A percentile compares a stretch with the other conserved stretches of the same genome.
Evolutionary conservation across 2,329 filamentous ascomycete genomes (phyloP).

Genomic region (Bimuria novae-zelandiae): DNA sequence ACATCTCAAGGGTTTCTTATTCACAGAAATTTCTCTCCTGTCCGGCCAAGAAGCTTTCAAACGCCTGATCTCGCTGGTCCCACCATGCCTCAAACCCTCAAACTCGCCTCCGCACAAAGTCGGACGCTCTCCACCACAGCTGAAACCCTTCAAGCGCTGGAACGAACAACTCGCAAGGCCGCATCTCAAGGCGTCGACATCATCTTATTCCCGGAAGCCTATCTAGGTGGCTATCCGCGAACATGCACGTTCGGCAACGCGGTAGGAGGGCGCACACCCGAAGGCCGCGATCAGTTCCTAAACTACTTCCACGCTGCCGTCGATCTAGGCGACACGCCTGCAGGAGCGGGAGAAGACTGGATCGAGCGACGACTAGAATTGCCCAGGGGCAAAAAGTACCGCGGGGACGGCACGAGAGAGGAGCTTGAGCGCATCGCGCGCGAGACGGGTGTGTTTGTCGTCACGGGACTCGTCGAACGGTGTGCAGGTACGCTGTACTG

Average conservation of each 20-base stretch:
- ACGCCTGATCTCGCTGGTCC: not conserved
- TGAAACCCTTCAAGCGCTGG: constrained; percentile 69
- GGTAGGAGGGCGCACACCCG: constrained; percentile 69
- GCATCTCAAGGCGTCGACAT: constrained; percentile 65
- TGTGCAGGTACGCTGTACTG: constrained; percentile 85
- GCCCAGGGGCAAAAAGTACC: constrained; percentile 51
- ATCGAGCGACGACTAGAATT: constrained; percentile 63
- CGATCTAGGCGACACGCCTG: constrained; percentile 79
- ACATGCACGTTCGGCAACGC: constrained; percentile 76
- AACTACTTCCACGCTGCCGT: constrained; percentile 78
- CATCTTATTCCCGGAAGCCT: constrained; percentile 89
- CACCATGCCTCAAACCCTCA: constrained; percentile 51
- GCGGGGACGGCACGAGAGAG: constrained; percentile 80
- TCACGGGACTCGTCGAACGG: constrained; percentile 78
- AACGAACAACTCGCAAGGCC: constrained; percentile 66
- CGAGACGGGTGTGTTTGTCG: constrained; percentile 80
- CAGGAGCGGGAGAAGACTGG: constrained; percentile 75
- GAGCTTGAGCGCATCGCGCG: constrained; percentile 74
- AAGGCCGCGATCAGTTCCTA: constrained; percentile 81
- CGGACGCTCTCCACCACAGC: constrained; percentile 53
- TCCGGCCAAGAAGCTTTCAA: not conserved
- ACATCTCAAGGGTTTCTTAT: not conserved
- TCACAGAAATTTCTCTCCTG: no score
- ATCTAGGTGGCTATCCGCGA: constrained; percentile 87
- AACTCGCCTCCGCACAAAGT: constrained; percentile 55